phyloP scores from a whole-genome alignment of 257 asterid genomes.

The Hygrophila difformis region DNA sequence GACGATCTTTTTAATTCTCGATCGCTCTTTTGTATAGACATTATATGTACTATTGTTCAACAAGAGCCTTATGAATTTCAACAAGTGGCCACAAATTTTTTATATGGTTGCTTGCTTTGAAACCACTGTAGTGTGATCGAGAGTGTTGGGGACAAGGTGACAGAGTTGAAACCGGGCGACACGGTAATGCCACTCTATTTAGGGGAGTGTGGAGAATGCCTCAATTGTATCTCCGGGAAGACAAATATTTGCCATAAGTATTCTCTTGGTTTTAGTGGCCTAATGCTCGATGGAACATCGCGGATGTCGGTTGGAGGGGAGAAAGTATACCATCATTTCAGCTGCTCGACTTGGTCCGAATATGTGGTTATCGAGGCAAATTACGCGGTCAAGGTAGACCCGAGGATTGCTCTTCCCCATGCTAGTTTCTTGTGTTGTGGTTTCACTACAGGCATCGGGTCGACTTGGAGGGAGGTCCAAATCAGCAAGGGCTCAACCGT shows the following conservation, averaged over 20 bases:
- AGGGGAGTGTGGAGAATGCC: constrained; percentile 65
- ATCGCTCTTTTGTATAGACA: not conserved
- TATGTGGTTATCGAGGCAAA: constrained; percentile 48
- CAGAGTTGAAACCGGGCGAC: constrained; percentile 44
- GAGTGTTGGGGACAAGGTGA: constrained; percentile 52
- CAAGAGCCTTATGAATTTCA: no score
- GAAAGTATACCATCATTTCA: constrained; percentile 40
- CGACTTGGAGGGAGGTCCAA: constrained; percentile 38
- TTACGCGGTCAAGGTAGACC: constrained; percentile 52
- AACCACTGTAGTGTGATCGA: constrained; percentile 47
- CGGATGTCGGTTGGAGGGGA: constrained; percentile 54
- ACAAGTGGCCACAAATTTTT: no score
- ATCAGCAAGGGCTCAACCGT: constrained; percentile 56
- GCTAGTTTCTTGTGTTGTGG: constrained; percentile 78
- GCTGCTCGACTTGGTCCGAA: constrained; percentile 80
- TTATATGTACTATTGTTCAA: not conserved
- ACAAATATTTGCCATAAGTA: constrained; percentile 49
- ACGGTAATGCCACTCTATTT: constrained; percentile 53
- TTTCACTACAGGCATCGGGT: constrained; percentile 65
- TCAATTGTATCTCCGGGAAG: constrained; percentile 45
- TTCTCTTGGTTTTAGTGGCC: constrained; percentile 34
- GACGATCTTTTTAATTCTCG: no score
- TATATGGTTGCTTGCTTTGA: not conserved
- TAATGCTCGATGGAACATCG: constrained; percentile 53
- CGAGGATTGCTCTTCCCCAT: constrained; percentile 44